Evolutionary conservation across 495 filamentous ascomycete species (phyloP), one percentile per base, ranked within the genome.

Genomic region (Neurospora sp.): DNA sequence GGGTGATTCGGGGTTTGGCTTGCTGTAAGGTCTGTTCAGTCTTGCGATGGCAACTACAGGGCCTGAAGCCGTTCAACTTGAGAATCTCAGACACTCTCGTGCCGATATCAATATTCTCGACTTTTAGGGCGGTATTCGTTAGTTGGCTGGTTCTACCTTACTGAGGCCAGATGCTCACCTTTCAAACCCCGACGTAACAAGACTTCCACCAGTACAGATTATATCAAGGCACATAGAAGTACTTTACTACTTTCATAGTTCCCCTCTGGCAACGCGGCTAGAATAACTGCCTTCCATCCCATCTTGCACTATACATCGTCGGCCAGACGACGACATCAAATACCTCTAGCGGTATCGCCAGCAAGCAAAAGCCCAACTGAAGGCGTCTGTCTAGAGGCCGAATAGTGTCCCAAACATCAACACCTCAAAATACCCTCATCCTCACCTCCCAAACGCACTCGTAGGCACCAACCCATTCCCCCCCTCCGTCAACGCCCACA

Each of bases 401-500:
- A 22, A 48, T 2, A 48, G n/a, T 48, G 27, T 5, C 48, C 48
- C 48, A 20, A 46, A n/a, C n/a, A 59, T 11, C 48, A 59, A 31
- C 48, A 59, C 5, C 48, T 59, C 48, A 14, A 42, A 42, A 42
- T 16, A 16, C 5, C 14, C 40, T 42, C 40, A 59, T 35, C 53
- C 7, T n/a, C 42, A 35, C 70, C 18, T 69, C 9, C 44, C 20
- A 73, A 78, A 81, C 35, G 75, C 78, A 31, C 65, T 70, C 78
- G 86, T 72, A 48, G 71, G 44, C 39, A 83, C 78, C 72, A 89
- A 72, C 16, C 84, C 86, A 74, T 86, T 83, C 20, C 39, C 73
- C 39, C 86, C 88, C 78, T 92, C 87, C 0, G 94, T 96, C 81
- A 96, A 82, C n/a, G 82, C 79, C 87, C 91, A 96, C 65, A 98